These are phyloP conservation scores for Schizophyllum commune DNA, from an alignment of 1,284 basidiomycete species.

Conservation along the genomic window DNA sequence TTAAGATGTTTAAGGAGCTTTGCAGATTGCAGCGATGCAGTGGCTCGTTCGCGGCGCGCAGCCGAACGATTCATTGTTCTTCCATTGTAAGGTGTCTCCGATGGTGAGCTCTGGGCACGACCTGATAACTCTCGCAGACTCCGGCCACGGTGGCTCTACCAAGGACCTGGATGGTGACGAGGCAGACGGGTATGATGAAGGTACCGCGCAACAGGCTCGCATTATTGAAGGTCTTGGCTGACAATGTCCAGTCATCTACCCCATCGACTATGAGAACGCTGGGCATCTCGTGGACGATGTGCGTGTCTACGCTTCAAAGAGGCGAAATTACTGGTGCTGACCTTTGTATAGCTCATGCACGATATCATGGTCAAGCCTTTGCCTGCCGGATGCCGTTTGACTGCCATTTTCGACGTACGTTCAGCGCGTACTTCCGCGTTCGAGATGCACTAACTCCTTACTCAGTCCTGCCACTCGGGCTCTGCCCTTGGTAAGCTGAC, in stretches of 20 bases:
- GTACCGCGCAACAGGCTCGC: conserved; percentile 27
- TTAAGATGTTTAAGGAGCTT: conserved; percentile 1
- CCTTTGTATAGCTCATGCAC: conserved; percentile 48
- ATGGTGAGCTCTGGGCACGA: too few relatives aligned
- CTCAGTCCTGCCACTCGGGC: conserved; percentile 60
- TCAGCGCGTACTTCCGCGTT: neutral
- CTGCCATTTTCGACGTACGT: conserved; percentile 80
- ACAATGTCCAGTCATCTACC: conserved; percentile 64
- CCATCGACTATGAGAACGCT: conserved; percentile 63
- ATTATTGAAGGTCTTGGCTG: neutral
- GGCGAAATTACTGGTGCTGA: neutral
- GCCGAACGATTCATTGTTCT: conserved; percentile 85
- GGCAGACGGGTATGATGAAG: conserved; percentile 61
- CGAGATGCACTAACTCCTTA: neutral
- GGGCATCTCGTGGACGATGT: conserved; percentile 85
- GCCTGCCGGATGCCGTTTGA: conserved; percentile 80
- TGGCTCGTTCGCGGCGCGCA: conserved; percentile 82
- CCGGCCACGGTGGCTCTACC: conserved; percentile 80
- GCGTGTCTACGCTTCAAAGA: neutral
- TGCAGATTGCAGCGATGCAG: conserved; percentile 69
- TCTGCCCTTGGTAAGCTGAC: conserved; percentile 47
- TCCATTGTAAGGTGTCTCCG: conserved; percentile 62
- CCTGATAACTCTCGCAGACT: conserved; percentile 31
- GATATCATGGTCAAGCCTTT: conserved; percentile 68
- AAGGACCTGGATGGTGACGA: conserved; percentile 69